Percentiles rank a stretch among this genome's conserved stretches.
These are phyloP conservation scores for Fusarium veterinarium DNA, from an alignment of 2,329 filamentous ascomycete genomes.

Conservation along the genomic window DNA sequence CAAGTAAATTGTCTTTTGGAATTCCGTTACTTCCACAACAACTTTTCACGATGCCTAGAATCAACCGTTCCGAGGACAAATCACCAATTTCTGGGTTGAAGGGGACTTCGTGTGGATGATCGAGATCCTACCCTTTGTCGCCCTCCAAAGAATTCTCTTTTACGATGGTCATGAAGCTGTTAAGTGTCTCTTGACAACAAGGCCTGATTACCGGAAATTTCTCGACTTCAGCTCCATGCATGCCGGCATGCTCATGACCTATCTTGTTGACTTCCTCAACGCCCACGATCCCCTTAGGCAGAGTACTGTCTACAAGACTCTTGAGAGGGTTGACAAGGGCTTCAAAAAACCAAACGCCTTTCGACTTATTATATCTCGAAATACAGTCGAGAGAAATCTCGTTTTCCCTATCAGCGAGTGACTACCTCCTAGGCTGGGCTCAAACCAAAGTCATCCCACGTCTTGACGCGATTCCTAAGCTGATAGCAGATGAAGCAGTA, in stretches of 20 bases:
- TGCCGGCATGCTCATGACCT: background rate
- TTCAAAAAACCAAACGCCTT: background rate
- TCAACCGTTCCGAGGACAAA: background rate
- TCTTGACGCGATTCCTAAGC: background rate
- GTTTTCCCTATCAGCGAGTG: background rate
- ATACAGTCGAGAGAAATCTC: background rate
- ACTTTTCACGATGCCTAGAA: background rate
- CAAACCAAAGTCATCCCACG: background rate
- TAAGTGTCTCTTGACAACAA: background rate
- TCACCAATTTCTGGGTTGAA: background rate
- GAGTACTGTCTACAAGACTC: background rate
- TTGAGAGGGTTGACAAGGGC: background rate
- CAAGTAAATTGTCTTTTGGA: background rate
- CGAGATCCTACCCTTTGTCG: background rate
- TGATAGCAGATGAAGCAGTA: background rate
- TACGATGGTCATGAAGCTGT: background rate
- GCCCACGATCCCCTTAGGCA: background rate
- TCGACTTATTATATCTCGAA: background rate
- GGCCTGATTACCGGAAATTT: background rate
- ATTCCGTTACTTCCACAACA: background rate
- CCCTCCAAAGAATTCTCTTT: background rate
- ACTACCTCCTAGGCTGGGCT: background rate
- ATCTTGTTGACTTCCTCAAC: background rate
- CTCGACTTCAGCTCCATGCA: background rate
- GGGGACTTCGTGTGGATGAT: background rate